A percentile compares a stretch with the other conserved stretches of the same genome.
Conservation (phyloP, 129 eudicot species). For the Gnaphalium uliginosum region DNA sequence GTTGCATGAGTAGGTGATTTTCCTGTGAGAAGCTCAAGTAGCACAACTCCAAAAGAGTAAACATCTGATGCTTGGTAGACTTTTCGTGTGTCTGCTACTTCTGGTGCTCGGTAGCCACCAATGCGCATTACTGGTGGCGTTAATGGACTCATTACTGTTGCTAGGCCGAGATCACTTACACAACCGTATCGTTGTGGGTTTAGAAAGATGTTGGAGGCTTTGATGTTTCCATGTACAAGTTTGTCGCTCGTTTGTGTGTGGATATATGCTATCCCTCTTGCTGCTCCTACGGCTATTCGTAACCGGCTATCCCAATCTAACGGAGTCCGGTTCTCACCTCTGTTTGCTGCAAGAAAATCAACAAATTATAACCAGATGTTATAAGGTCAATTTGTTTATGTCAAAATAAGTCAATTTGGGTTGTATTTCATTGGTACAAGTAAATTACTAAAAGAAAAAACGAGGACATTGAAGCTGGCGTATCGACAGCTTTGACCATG, state of each 20-base stretch:
- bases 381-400: background rate
- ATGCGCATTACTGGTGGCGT: constrained; percentile 48
- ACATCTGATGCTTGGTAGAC: constrained; percentile 73
- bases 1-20: constrained; percentile 66
- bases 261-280: constrained; percentile 81
- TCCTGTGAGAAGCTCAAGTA: constrained; percentile 85
- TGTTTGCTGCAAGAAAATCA: constrained; percentile 48
- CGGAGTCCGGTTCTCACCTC: constrained; percentile 59
- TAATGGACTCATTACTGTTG: constrained; percentile 53
- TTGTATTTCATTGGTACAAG: background rate
- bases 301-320: constrained; percentile 84
- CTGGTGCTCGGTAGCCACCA: constrained; percentile 83
- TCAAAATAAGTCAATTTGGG: background rate
- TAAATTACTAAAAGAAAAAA: no score
- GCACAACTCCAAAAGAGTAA: constrained; percentile 77
- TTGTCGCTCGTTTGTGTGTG: constrained; percentile 61
- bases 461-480: background rate
- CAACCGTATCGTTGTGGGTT: constrained; percentile 65
- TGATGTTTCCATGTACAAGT: constrained; percentile 90
- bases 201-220: constrained; percentile 78
- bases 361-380: background rate
- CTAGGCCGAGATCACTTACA: constrained; percentile 71
- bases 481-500: background rate
- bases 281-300: constrained; percentile 72
- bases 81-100: constrained; percentile 68